Percentiles rank a stretch among this genome's conserved stretches.
These are phyloP conservation scores for Fusarium sp. DNA, from an alignment of 2,329 filamentous ascomycete genomes.

Conservation along the genomic window DNA sequence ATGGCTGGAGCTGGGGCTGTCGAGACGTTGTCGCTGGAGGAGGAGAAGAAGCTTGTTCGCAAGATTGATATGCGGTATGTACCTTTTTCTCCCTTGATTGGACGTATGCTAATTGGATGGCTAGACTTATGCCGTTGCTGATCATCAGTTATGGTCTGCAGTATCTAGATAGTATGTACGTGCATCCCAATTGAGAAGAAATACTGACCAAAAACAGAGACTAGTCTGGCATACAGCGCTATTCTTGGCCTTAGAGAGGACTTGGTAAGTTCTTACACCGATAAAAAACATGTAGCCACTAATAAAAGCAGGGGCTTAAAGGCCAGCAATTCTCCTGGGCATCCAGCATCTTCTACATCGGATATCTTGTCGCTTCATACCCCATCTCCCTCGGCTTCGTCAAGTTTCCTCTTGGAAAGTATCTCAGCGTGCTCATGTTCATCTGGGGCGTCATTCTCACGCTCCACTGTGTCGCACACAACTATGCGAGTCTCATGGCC, in stretches of 20 bases:
- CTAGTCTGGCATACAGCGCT: constrained; percentile 15
- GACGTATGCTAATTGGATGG: not conserved
- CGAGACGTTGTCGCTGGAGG: constrained; percentile 1
- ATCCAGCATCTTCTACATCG: constrained; percentile 14
- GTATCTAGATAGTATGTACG: constrained; percentile 5
- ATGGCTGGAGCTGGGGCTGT: not conserved
- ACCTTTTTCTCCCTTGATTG: no score
- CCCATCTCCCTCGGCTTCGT: constrained; percentile 18
- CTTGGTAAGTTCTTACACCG: not conserved
- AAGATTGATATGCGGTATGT: constrained; percentile 19
- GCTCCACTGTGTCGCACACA: not conserved
- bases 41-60: constrained; percentile 9
- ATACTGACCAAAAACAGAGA: not conserved
- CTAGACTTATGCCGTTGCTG: constrained; percentile 12
- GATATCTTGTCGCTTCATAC: constrained; percentile 15
- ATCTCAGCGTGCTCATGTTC: constrained; percentile 16
- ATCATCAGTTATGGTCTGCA: constrained; percentile 14
- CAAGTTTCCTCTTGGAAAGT: constrained; percentile 15
- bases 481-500: constrained; percentile 2
- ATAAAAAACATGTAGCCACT: fast-evolving
- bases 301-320: not conserved
- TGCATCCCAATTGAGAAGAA: fast-evolving
- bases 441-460: constrained; percentile 7
- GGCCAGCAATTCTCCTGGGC: constrained; percentile 20
- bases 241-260: constrained; percentile 9